Percentiles rank a stretch among this genome's conserved stretches.
Evolutionary conservation across 768 basidiomycete genomes (phyloP).

Genomic region (Boletus insuetus): DNA sequence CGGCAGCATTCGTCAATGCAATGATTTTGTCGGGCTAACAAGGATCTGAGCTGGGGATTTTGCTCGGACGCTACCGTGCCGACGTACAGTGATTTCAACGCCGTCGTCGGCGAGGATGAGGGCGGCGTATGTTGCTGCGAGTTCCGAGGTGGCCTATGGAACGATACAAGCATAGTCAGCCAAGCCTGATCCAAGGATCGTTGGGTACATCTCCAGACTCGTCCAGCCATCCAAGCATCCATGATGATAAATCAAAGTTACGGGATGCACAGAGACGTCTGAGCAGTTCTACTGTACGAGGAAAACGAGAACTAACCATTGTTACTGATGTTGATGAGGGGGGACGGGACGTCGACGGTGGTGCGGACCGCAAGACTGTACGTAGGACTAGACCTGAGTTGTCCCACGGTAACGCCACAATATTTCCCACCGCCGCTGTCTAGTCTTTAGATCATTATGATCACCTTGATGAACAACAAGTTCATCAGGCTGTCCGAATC

Average conservation of each 20-base stretch:
- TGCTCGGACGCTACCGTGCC: background rate
- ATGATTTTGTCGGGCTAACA: conserved; percentile 88
- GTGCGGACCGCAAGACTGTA: conserved; percentile 2
- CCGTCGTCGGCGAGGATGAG: conserved; percentile 98
- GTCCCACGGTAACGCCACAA: conserved; percentile 18
- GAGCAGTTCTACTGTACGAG: background rate
- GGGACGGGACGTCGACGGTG: conserved; percentile 14
- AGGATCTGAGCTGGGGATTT: background rate
- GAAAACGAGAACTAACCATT: conserved; percentile 25
- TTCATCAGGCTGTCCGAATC: too few species aligned
- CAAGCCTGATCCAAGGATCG: background rate
- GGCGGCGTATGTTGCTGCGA: conserved; percentile 93
- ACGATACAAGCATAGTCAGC: conserved; percentile 11
- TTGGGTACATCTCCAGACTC: conserved; percentile 9
- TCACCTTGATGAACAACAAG: too few species aligned
- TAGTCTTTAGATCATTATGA: too few species aligned
- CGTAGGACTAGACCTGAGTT: background rate
- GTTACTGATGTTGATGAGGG: conserved; percentile 9
- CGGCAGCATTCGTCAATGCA: conserved; percentile 80
- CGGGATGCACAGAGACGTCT: background rate
- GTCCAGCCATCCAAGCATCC: conserved; percentile 20
- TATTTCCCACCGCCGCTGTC: too few species aligned
- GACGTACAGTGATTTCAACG: conserved; percentile 92
- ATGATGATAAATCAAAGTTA: background rate
- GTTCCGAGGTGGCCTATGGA: conserved; percentile 59